phyloP scores from a whole-genome alignment of 495 filamentous ascomycete genomes.

The Penicillium crystallinum region DNA sequence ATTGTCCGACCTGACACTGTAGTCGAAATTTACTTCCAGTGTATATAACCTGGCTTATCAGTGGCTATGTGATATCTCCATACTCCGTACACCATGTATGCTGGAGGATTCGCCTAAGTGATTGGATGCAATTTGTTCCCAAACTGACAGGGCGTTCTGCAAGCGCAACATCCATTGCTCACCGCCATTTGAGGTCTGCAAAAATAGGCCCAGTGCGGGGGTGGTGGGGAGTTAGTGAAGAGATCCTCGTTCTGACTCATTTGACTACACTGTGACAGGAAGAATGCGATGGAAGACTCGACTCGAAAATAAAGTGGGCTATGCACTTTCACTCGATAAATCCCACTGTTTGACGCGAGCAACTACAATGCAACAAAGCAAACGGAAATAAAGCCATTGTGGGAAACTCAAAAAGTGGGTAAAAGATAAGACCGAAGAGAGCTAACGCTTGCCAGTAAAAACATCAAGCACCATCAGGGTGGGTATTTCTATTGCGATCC shows the following conservation, averaged over 20 bases:
- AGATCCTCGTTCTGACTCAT: background rate
- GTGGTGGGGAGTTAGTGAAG: background rate
- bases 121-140: background rate
- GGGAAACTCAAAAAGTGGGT: background rate
- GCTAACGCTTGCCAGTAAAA: background rate
- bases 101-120: background rate
- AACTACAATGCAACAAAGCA: no score
- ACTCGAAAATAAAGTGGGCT: no score
- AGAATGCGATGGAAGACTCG: background rate
- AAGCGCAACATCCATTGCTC: conserved; percentile 15
- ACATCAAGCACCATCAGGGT: conserved; percentile 1
- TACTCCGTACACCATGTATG: background rate
- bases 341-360: no score
- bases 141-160: background rate
- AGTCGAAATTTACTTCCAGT: no score
- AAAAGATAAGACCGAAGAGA: conserved; percentile 1
- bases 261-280: background rate
- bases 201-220: conserved; percentile 12
- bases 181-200: conserved; percentile 23
- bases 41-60: background rate
- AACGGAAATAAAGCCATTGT: conserved; percentile 14
- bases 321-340: background rate
- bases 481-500: background rate
- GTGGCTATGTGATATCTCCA: background rate
- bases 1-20: background rate